A percentile compares a stretch with the other conserved stretches of the same genome.
Evolutionary conservation across 768 basidiomycete genomes (phyloP).

Genomic region (Dictyophora rubrovolvata): DNA sequence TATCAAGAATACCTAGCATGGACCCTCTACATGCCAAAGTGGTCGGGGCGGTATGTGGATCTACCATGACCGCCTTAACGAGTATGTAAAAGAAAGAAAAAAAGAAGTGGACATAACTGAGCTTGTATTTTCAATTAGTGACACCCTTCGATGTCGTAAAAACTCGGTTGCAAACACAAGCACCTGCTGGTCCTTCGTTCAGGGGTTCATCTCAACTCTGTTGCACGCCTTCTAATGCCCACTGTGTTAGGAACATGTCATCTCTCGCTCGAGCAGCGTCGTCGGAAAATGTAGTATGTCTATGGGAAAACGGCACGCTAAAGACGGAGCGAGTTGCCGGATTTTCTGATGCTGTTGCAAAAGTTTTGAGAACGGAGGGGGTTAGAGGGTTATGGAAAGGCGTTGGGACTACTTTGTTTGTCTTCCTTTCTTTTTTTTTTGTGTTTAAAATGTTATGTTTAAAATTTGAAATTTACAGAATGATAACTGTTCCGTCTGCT

Average conservation of each 20-base stretch:
- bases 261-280: slow-evolving; percentile 52
- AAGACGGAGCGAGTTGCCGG: slow-evolving; percentile 69
- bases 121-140: slow-evolving; percentile 63
- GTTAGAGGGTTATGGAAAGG: slow-evolving; percentile 90
- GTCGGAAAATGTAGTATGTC: slow-evolving; percentile 59
- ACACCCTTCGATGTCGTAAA: slow-evolving; percentile 99
- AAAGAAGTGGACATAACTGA: slow-evolving; percentile 4
- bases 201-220: slow-evolving; percentile 48
- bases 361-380: slow-evolving; percentile 77
- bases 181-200: slow-evolving; percentile 38
- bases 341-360: slow-evolving; percentile 73
- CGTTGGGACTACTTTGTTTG: slow-evolving; percentile 81
- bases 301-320: slow-evolving; percentile 68
- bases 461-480: slow-evolving; percentile 28
- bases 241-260: slow-evolving; percentile 70
- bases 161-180: slow-evolving; percentile 90
- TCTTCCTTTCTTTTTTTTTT: slow-evolving; percentile 8
- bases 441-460: slow-evolving; percentile 12
- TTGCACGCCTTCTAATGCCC: slow-evolving; percentile 53
- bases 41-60: slow-evolving; percentile 68
- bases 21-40: slow-evolving; percentile 71
- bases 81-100: slow-evolving; percentile 35
- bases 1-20: slow-evolving; percentile 30
- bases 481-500: slow-evolving; percentile 86
- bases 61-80: slow-evolving; percentile 72